Conservation (phyloP, 257 asterid genomes). For the Prunella vulgaris region DNA sequence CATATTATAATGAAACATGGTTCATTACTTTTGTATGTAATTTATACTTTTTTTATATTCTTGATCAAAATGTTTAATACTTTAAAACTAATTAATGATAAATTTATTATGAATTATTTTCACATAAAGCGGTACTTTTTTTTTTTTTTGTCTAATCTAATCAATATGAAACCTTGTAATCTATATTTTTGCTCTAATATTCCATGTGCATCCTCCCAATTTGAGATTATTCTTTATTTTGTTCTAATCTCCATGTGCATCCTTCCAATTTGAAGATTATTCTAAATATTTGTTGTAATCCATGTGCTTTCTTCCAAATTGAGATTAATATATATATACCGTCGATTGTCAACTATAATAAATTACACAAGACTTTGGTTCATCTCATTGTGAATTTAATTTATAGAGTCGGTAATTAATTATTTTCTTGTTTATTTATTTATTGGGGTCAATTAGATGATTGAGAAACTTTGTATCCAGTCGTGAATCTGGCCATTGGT, state of each 20-base stretch:
- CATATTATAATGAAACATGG: too few species aligned
- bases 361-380: not conserved
- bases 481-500: not conserved
- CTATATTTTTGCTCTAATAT: not conserved
- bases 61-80: too few species aligned
- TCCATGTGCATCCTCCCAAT: not conserved
- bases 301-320: not conserved
- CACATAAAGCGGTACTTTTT: too few species aligned
- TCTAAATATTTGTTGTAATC: not conserved
- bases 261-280: not conserved
- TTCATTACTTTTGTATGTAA: too few species aligned
- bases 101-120: too few species aligned
- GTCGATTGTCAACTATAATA: conserved; percentile 6
- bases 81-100: too few species aligned
- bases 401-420: not conserved
- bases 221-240: not conserved
- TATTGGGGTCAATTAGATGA: not conserved
- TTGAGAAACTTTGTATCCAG: not conserved
- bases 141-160: not conserved
- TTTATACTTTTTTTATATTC: too few species aligned
- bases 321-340: not conserved
- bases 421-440: not conserved
- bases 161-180: not conserved
- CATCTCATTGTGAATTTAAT: not conserved
- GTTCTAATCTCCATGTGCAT: not conserved